A percentile compares a stretch with the other conserved stretches of the same genome.
Conservation (phyloP, 2,329 filamentous ascomycete genomes). For the Samsoniella hepiali region DNA sequence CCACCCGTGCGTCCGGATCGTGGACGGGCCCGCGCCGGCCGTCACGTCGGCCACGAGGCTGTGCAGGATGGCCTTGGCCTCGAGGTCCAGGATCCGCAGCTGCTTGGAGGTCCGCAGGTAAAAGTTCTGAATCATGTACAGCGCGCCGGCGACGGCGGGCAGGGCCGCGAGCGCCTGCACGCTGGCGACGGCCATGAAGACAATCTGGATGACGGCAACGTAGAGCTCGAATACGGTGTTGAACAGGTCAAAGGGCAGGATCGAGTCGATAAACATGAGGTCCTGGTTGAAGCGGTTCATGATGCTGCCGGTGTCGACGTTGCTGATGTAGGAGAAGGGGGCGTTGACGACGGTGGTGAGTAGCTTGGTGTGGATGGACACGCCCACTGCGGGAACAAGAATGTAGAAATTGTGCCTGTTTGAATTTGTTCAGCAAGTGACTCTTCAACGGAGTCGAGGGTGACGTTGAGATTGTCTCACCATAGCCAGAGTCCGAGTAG, state of each 20-base stretch:
- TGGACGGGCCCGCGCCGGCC: background rate
- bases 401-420: background rate
- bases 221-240: conserved; percentile 4
- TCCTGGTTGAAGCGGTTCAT: conserved; percentile 13
- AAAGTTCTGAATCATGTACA: background rate
- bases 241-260: background rate
- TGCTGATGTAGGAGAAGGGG: conserved; percentile 12
- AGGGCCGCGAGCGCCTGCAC: background rate
- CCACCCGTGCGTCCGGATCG: conserved; percentile 2
- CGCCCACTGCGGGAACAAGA: background rate
- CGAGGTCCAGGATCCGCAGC: conserved; percentile 4
- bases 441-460: background rate
- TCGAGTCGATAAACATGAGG: background rate
- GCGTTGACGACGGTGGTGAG: background rate
- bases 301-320: background rate
- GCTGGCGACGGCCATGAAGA: conserved; percentile 5
- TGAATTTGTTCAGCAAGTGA: background rate
- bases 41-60: background rate
- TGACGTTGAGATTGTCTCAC: background rate
- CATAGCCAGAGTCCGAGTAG: background rate
- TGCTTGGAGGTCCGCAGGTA: conserved; percentile 11
- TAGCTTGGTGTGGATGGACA: background rate
- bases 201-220: conserved; percentile 1
- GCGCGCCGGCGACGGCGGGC: background rate
- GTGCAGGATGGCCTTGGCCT: conserved; percentile 3